Evolutionary conservation across 306 rosid genomes (phyloP), one percentile per base, ranked within the genome.

Genomic region (Corylus americana): DNA sequence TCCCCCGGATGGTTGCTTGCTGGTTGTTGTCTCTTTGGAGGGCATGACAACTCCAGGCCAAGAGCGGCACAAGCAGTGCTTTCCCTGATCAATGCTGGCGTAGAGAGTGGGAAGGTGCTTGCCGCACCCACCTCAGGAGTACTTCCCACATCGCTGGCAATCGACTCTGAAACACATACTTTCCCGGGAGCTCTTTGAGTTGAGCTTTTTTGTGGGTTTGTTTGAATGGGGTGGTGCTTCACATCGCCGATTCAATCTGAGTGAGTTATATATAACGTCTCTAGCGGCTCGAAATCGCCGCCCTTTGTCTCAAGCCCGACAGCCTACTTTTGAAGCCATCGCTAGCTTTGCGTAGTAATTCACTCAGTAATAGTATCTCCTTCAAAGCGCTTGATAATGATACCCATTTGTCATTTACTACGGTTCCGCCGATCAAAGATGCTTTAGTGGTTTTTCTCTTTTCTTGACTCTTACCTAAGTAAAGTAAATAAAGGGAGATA

Each of bases 41-140:
- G 84, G 75, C 0, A 77, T 77, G 25, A 61, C 77, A 50, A 90
- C 82, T 13, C 94, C 97, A n/a, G 93, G 97, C 95, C 97, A 92
- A 0, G 92, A 67, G 68, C 90, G 89, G 82, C 95, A 92, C 87
- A 79, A 82, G 85, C 95, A 90, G 22, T 80, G 97, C 81, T 86
- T 90, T 11, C 91, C 94, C 54, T 87, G 51, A 2, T 92, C 90
- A 3, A 92, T 92, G 83, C 84, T 74, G 6, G 27, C 47, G n/a
- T 89, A 87, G 12, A 92, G 63, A 11, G 78, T n/a, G 8, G 20
- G 16, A 72, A 90, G 67, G 76, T 89, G 97, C 22, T 70, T 72
- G 0, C 93, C 93, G 57, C 97, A 90, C 1, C 95, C 93, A 0
- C 89, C 92, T 91, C 97, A 90, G 0, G 82, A 47, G 29, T 69